These are phyloP conservation scores for Epichloe baconii DNA, from an alignment of 2,329 filamentous ascomycete genomes.

Conservation along the genomic window DNA sequence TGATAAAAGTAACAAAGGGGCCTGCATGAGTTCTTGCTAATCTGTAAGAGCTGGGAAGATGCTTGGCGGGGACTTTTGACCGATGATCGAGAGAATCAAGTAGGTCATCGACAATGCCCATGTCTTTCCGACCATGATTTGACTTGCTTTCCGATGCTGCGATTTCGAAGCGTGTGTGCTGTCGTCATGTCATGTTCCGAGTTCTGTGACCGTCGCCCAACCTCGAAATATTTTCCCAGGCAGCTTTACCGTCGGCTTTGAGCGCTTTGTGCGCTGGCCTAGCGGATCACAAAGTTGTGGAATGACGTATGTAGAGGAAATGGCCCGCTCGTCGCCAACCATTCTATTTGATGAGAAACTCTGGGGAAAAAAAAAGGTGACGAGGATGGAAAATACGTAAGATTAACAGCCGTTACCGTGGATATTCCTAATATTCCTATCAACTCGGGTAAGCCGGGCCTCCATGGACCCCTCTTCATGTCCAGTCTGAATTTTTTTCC, in stretches of 20 bases:
- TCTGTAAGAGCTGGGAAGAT: neutral
- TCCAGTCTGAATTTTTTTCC: neutral
- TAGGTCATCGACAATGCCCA: neutral
- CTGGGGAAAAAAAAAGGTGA: neutral
- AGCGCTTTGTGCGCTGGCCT: neutral
- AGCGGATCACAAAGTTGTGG: neutral
- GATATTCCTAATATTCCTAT: neutral
- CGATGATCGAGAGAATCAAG: neutral
- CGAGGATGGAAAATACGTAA: neutral
- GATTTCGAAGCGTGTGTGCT: neutral
- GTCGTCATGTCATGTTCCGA: neutral
- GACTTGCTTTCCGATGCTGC: neutral
- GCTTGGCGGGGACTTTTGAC: constrained; percentile 1
- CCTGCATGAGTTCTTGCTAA: neutral
- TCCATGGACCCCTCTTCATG: neutral
- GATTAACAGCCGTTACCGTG: neutral
- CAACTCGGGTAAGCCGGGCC: neutral
- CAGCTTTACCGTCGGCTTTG: constrained; percentile 1
- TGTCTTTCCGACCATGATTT: neutral
- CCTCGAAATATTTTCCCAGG: neutral
- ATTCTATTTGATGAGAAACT: neutral
- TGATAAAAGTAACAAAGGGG: too few relatives aligned
- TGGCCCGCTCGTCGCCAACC: constrained; percentile 2
- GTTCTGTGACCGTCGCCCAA: neutral
- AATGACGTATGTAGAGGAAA: neutral